These are phyloP conservation scores for Kodamaea ohmeri DNA, from an alignment of 1,139 yeast species.

Conservation along the genomic window DNA sequence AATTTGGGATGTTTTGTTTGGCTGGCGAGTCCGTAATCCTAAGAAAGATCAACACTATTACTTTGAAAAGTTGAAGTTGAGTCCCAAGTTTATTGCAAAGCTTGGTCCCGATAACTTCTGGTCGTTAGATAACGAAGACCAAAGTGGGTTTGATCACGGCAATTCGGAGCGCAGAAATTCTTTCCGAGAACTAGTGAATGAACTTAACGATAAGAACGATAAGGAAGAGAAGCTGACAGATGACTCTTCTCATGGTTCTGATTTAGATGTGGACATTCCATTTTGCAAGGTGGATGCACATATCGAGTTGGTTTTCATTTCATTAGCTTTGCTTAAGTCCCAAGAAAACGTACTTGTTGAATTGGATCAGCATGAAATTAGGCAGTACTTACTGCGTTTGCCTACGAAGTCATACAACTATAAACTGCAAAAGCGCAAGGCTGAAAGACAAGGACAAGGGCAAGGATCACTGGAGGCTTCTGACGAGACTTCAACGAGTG, in stretches of 20 bases:
- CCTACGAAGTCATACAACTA: constrained; percentile 44
- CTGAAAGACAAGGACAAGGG: neutral
- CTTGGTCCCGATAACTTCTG: constrained; percentile 48
- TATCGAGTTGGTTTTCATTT: constrained; percentile 70
- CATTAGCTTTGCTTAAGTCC: constrained; percentile 76
- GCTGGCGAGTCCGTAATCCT: constrained; percentile 61
- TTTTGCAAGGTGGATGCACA: constrained; percentile 75
- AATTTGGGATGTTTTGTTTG: constrained; percentile 82
- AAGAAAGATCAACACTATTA: constrained; percentile 34
- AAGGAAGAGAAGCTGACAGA: constrained; percentile 18
- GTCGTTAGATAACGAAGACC: constrained; percentile 25
- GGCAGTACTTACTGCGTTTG: constrained; percentile 67
- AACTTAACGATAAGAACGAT: constrained; percentile 18
- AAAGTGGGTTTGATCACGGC: constrained; percentile 6
- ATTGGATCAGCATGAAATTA: constrained; percentile 84
- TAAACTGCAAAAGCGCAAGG: constrained; percentile 26
- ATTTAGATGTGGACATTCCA: constrained; percentile 40
- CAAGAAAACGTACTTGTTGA: constrained; percentile 77
- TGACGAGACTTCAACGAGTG: neutral
- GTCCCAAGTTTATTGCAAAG: constrained; percentile 24
- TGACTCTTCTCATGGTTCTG: constrained; percentile 20
- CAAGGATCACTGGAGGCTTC: constrained; percentile 7
- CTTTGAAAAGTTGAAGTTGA: constrained; percentile 29
- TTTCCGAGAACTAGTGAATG: constrained; percentile 33
- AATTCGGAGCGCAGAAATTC: constrained; percentile 22